A percentile compares a stretch with the other conserved stretches of the same genome.
These are phyloP conservation scores for Auricularia sp. DNA, from an alignment of 768 basidiomycete species.

Conservation along the genomic window DNA sequence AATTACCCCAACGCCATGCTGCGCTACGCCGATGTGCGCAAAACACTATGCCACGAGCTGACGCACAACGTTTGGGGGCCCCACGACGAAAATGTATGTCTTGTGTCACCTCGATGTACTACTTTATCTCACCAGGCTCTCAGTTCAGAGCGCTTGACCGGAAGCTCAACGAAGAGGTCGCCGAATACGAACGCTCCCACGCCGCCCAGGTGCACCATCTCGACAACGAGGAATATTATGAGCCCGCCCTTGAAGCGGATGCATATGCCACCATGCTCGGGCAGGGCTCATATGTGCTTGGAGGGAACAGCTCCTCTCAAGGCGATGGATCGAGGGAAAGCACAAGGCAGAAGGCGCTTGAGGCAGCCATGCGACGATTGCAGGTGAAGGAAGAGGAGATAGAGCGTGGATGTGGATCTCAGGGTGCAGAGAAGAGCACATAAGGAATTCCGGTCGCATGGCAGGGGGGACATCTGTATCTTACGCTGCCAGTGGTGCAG, in stretches of 20 bases:
- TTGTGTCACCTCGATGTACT: background rate
- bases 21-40: slow-evolving; percentile 50
- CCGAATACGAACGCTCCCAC: slow-evolving; percentile 50
- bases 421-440: background rate
- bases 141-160: slow-evolving; percentile 75
- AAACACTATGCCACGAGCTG: slow-evolving; percentile 68
- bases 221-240: slow-evolving; percentile 39
- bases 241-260: slow-evolving; percentile 48
- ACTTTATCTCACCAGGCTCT: background rate
- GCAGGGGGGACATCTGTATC: too few species aligned
- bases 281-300: slow-evolving; percentile 39
- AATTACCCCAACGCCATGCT: slow-evolving; percentile 66
- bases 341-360: slow-evolving; percentile 41
- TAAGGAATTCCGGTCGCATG: too few species aligned
- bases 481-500: too few species aligned
- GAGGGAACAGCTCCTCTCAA: slow-evolving; percentile 27
- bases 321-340: slow-evolving; percentile 45
- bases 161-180: slow-evolving; percentile 60
- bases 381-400: slow-evolving; percentile 60
- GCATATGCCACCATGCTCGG: slow-evolving; percentile 17
- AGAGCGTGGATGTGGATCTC: slow-evolving; percentile 53
- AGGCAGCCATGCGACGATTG: slow-evolving; percentile 53
- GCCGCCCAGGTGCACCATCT: slow-evolving; percentile 48
- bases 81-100: slow-evolving; percentile 62
- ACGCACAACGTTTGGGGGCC: slow-evolving; percentile 66